A percentile compares a stretch with the other conserved stretches of the same genome.
These are phyloP conservation scores for Sporisorium iseilematis-ciliati DNA, from an alignment of 1,284 basidiomycete species.

Conservation along the genomic window DNA sequence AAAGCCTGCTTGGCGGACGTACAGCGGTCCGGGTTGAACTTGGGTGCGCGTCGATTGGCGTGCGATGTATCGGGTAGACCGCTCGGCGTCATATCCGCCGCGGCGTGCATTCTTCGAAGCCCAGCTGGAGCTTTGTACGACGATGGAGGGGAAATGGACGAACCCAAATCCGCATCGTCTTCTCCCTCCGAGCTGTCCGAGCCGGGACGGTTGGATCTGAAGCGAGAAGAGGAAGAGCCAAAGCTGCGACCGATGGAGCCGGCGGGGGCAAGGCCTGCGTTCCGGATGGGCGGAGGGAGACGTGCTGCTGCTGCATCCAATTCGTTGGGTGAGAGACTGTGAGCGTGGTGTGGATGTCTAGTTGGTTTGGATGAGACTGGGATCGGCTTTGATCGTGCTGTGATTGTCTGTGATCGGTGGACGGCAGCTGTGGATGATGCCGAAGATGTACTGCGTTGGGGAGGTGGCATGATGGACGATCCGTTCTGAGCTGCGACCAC, in stretches of 20 bases:
- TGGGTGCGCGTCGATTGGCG: constrained; percentile 50
- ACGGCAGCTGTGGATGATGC: constrained; percentile 2
- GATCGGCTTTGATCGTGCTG: constrained; percentile 27
- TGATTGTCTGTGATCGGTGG: constrained; percentile 39
- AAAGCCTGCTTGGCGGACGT: constrained; percentile 38
- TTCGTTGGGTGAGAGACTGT: constrained; percentile 23
- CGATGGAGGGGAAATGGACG: constrained; percentile 27
- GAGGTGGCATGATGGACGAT: constrained; percentile 32
- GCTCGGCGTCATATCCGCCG: constrained; percentile 34
- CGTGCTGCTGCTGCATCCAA: constrained; percentile 15
- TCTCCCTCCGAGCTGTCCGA: constrained; percentile 47
- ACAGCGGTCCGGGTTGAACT: constrained; percentile 44
- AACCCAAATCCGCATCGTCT: constrained; percentile 26
- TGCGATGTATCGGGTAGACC: constrained; percentile 50
- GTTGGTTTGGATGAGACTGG: constrained; percentile 19
- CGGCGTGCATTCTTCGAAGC: constrained; percentile 26
- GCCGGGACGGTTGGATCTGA: constrained; percentile 9
- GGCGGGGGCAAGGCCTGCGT: constrained; percentile 5
- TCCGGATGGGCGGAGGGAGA: constrained; percentile 33
- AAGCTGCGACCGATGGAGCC: constrained; percentile 27
- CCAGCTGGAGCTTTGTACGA: constrained; percentile 33
- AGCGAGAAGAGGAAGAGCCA: constrained; percentile 19
- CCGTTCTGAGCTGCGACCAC: constrained; percentile 6
- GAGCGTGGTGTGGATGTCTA: constrained; percentile 14
- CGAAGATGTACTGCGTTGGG: constrained; percentile 25